Conservation (phyloP, 495 filamentous ascomycete species). For the Opeltia flavorubescens region DNA sequence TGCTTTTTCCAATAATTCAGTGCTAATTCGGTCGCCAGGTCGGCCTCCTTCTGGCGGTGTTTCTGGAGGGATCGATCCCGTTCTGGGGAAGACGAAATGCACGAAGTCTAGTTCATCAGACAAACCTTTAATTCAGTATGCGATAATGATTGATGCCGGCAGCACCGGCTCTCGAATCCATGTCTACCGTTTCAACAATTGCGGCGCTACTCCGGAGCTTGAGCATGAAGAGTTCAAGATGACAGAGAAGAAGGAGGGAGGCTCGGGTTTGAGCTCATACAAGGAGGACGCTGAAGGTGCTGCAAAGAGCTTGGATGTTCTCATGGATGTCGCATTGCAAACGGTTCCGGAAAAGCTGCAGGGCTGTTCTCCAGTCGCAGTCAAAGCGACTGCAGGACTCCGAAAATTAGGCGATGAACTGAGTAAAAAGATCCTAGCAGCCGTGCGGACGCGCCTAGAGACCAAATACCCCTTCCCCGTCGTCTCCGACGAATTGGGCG, state of each 20-base stretch:
- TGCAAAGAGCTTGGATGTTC: conserved; percentile 72
- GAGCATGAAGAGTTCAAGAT: conserved; percentile 84
- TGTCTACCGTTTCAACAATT: conserved; percentile 98
- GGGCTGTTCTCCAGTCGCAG: conserved; percentile 76
- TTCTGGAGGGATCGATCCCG: conserved; percentile 6
- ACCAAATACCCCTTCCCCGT: conserved; percentile 87
- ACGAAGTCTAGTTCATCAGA: conserved; percentile 63
- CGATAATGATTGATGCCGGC: conserved; percentile 95
- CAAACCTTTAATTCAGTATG: conserved; percentile 93
- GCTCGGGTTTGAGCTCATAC: conserved; percentile 79
- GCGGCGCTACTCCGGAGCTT: conserved; percentile 84
- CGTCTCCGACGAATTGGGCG: conserved; percentile 66
- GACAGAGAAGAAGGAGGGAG: conserved; percentile 63
- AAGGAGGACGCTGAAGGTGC: conserved; percentile 71
- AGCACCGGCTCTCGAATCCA: conserved; percentile 97
- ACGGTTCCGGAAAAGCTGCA: conserved; percentile 77
- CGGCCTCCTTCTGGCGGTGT: neutral
- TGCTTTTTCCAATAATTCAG: neutral
- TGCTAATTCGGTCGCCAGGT: neutral
- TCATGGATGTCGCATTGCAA: conserved; percentile 73
- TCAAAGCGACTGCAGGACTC: conserved; percentile 92
- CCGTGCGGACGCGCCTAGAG: conserved; percentile 74
- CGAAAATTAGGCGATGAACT: conserved; percentile 62
- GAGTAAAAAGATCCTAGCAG: conserved; percentile 70
- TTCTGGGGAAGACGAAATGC: conserved; percentile 48